Conservation (phyloP, 2,329 filamentous ascomycete species). For the Scleromitrula shiraiana region DNA sequence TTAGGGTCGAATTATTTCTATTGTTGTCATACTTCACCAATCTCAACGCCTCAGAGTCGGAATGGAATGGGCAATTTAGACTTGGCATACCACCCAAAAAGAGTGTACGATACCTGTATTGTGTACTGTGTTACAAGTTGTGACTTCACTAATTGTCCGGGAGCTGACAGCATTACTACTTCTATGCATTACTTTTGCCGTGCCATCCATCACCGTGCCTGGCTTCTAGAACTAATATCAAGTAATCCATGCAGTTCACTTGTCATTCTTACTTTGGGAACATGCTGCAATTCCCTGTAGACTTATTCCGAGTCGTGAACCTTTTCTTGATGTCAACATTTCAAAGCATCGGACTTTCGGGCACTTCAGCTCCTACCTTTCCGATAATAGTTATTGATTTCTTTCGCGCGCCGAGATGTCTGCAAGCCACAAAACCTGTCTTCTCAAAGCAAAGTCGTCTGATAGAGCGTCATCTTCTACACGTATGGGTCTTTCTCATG, state of each 20-base stretch:
- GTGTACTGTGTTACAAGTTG: background rate
- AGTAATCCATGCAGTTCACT: background rate
- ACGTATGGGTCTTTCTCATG: background rate
- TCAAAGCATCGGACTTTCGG: background rate
- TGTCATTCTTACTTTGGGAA: background rate
- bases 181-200: background rate
- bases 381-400: background rate
- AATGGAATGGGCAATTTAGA: background rate
- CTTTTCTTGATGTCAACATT: background rate
- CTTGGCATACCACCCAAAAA: conserved; percentile 5
- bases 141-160: conserved; percentile 5
- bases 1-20: background rate
- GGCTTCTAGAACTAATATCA: background rate
- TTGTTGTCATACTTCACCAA: conserved; percentile 7
- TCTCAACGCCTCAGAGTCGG: background rate
- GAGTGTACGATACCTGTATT: too few species aligned
- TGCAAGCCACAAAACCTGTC: background rate
- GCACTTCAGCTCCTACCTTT: conserved; percentile 1
- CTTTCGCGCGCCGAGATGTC: background rate
- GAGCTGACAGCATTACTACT: conserved; percentile 5
- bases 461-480: background rate
- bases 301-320: background rate
- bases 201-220: background rate
- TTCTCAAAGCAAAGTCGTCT: background rate
- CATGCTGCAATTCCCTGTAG: background rate